These are phyloP conservation scores for Fallopia convolvulus DNA, from an alignment of 148 eudicot species.

Conservation along the genomic window DNA sequence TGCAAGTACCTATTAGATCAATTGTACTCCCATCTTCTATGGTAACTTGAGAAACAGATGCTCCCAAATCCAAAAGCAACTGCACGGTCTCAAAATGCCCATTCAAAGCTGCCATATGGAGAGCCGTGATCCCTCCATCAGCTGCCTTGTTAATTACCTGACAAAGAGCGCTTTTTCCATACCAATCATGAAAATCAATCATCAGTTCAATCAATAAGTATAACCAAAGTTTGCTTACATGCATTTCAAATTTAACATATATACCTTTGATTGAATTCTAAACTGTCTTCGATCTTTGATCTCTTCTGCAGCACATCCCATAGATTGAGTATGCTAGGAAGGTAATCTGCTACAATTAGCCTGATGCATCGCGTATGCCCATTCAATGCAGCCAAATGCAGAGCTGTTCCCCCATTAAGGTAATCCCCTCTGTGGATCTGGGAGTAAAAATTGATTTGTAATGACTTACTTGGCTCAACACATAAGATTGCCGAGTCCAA, in stretches of 20 bases:
- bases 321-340: slow-evolving; percentile 65
- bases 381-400: slow-evolving; percentile 87
- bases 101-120: slow-evolving; percentile 97
- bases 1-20: slow-evolving; percentile 62
- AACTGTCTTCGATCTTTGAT: slow-evolving; percentile 33
- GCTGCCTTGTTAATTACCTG: slow-evolving; percentile 71
- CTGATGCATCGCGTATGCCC: slow-evolving; percentile 88
- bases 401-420: slow-evolving; percentile 95
- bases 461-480: neutral
- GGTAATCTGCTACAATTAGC: slow-evolving; percentile 77
- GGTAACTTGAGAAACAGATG: slow-evolving; percentile 60
- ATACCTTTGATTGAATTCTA: slow-evolving; percentile 59
- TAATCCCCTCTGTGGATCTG: slow-evolving; percentile 85
- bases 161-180: slow-evolving; percentile 38
- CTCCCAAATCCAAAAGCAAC: slow-evolving; percentile 75
- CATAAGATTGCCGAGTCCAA: slow-evolving; percentile 7
- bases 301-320: slow-evolving; percentile 45
- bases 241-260: neutral
- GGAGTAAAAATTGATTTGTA: slow-evolving; percentile 13
- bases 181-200: neutral
- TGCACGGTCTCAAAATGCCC: slow-evolving; percentile 77
- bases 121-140: slow-evolving; percentile 93
- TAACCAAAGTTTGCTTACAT: neutral
- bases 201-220: neutral
- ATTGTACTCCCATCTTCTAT: slow-evolving; percentile 90